Evolutionary conservation across 2,329 filamentous ascomycete genomes (phyloP), one percentile per base, ranked within the genome.

Genomic region (Venturia pyrina): DNA sequence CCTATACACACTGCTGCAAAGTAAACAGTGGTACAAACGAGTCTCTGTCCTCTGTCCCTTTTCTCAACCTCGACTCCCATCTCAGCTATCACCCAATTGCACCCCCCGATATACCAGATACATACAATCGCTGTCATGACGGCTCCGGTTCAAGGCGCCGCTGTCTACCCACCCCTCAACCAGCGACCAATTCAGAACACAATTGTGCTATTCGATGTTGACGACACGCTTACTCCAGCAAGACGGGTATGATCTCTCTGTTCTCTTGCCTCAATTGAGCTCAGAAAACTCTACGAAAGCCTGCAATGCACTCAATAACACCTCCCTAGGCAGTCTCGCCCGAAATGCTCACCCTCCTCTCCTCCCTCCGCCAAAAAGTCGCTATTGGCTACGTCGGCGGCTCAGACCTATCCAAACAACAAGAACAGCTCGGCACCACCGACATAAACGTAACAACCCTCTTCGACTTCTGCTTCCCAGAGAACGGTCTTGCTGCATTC

Each of bases 401-500:
- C 75, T 95, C 90, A 72, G 89, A 98, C 82, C 85, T 96, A 69
- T 80, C 78, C 76, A 98, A 99, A 82, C 95, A 98, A 80, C 91
- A 98, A 79, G 95, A 98, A 79, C 93, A 98, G 81, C 85, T 98
- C 68, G 92, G 92, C 75, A 83, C 85, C 4, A 76, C 84, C 34
- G 80, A 83, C 66, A 83, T 88, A 71, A 76, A 81, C 71, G 93
- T 98, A 68, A 92, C 87, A 64, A 82, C 86, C 68, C 87, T 98
- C 73, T 99, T 99, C 82, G 95, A 99, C 82, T 99, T 91, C 81
- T 95, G 89, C 85, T 99, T 99, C 81, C 83, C 92, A 67, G 95
- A 99, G 82, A 99, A 99, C 80, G 95, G 95, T 13, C 86, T 99
- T 71, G 96, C 90, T 1, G 95, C 93, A 56, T 96, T 85, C 83